Conservation (phyloP, 139 green algal genomes). For the Tetraselmis striata region DNA sequence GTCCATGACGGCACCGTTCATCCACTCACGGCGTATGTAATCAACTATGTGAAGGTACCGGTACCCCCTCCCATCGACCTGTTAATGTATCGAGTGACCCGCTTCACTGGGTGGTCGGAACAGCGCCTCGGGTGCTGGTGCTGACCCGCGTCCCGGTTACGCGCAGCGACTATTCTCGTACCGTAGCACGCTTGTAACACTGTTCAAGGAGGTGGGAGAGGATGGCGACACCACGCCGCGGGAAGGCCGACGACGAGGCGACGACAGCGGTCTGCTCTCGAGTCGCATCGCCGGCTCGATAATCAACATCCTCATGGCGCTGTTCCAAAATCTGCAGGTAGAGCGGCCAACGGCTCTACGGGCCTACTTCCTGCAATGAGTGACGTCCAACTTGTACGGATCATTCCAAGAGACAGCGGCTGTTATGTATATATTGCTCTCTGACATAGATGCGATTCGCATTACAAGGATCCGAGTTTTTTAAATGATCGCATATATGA, state of each 20-base stretch:
- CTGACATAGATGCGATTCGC: no score
- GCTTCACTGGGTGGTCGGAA: no score
- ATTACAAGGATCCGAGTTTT: no score
- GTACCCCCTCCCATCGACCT: neutral
- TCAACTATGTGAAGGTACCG: constrained; percentile 39
- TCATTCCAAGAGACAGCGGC: no score
- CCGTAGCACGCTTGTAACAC: neutral
- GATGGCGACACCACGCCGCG: neutral
- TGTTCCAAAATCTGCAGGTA: neutral
- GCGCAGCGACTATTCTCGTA: constrained; percentile 2
- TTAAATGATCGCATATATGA: no score
- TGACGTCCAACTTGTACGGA: no score
- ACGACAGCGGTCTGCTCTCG: neutral
- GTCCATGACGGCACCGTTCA: constrained; percentile 21
- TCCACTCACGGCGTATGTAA: constrained; percentile 23
- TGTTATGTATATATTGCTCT: no score
- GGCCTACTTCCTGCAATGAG: no score
- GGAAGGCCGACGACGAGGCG: neutral
- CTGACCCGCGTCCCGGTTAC: no score
- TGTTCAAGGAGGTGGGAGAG: neutral
- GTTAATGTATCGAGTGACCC: no score
- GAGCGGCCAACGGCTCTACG: no score
- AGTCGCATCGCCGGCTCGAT: neutral
- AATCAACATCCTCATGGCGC: neutral
- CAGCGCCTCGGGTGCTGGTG: no score